Percentiles rank a stretch among this genome's conserved stretches.
Evolutionary conservation across 208 protist species (phyloP).

Genomic region (Acanthamoeba royreba): DNA sequence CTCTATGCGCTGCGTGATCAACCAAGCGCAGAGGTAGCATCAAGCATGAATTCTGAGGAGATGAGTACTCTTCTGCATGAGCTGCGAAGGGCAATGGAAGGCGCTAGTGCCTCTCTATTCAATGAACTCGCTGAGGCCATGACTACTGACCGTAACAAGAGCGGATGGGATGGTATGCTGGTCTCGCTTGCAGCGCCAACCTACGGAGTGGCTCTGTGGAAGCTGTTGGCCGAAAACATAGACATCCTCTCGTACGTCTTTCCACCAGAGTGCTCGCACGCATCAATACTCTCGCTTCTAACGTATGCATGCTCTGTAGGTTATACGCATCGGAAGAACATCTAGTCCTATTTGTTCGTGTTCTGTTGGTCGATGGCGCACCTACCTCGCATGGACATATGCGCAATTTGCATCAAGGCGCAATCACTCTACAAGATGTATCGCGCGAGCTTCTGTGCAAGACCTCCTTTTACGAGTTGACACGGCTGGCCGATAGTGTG

Average conservation of each 20-base stretch:
- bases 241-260: neutral
- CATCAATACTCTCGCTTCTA: neutral
- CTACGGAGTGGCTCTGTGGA: slow-evolving; percentile 27
- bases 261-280: neutral
- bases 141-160: neutral
- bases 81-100: neutral
- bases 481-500: neutral
- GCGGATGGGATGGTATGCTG: slow-evolving; percentile 24
- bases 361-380: neutral
- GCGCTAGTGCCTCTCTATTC: neutral
- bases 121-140: neutral
- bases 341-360: neutral
- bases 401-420: neutral
- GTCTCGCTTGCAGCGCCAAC: neutral
- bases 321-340: slow-evolving; percentile 1
- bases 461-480: slow-evolving; percentile 19
- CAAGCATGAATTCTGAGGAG: neutral
- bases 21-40: neutral
- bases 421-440: neutral
- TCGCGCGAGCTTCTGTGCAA: neutral
- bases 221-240: slow-evolving; percentile 27
- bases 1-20: slow-evolving; percentile 32
- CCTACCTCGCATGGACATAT: neutral
- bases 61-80: neutral
- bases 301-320: neutral